These are phyloP conservation scores for Pyrenophora graminea DNA, from an alignment of 2,329 filamentous ascomycete genomes.

Conservation along the genomic window DNA sequence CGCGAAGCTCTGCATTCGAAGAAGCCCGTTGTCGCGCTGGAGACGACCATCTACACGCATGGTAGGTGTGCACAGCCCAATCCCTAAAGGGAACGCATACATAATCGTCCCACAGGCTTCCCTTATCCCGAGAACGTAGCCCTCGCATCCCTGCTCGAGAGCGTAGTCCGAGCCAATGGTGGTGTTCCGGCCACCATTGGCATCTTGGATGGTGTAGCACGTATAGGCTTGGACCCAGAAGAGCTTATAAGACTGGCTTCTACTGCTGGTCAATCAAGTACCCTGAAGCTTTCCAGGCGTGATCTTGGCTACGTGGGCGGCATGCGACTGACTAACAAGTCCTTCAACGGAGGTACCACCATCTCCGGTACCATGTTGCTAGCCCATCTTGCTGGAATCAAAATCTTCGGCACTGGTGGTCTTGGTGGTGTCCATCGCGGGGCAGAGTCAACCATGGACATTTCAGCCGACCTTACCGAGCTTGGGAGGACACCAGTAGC, in stretches of 20 bases:
- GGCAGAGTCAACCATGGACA: conserved; percentile 83
- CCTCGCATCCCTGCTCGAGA: conserved; percentile 78
- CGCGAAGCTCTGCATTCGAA: conserved; percentile 72
- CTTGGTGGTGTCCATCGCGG: conserved; percentile 93
- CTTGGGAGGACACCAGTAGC: conserved; percentile 86
- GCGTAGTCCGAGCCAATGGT: conserved; percentile 78
- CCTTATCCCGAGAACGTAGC: conserved; percentile 74
- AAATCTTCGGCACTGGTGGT: conserved; percentile 91
- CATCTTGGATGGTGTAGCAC: conserved; percentile 79
- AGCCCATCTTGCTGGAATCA: conserved; percentile 83
- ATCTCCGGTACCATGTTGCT: conserved; percentile 92
- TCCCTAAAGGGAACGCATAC: background rate
- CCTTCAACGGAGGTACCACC: conserved; percentile 86
- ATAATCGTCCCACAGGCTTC: conserved; percentile 55
- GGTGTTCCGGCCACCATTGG: conserved; percentile 86
- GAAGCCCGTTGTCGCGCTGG: conserved; percentile 86
- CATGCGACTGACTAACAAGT: conserved; percentile 67
- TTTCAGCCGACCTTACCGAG: conserved; percentile 94
- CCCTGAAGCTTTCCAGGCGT: conserved; percentile 82
- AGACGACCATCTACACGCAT: conserved; percentile 97
- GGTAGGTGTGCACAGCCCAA: conserved; percentile 62
- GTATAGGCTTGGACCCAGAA: conserved; percentile 73
- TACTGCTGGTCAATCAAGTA: conserved; percentile 66
- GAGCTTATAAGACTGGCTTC: conserved; percentile 73
- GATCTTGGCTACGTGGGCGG: conserved; percentile 84